Evolutionary conservation across 257 asterid species (phyloP), one percentile per base, ranked within the genome.

Genomic region (Cinchona pubescens): DNA sequence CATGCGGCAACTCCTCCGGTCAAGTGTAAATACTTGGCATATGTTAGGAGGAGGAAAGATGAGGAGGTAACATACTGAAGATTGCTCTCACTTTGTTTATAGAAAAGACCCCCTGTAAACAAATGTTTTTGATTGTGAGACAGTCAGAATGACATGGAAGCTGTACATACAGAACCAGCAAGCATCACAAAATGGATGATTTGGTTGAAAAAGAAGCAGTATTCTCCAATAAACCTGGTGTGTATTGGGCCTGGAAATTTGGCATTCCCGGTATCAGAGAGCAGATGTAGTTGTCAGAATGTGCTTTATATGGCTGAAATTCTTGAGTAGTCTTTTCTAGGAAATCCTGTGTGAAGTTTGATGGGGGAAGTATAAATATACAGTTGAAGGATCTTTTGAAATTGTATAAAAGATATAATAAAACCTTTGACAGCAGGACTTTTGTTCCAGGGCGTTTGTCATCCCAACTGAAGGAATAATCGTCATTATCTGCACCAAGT

Each of bases 31-130:
- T 90, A 88, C 53, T 88, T 90, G 77, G 96, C 92, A 35, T 91
- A 93, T 29, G 95, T 74, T 70, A 93, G 16, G 15, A 90, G 78
- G 66, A 93, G 96, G 73, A 93, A 87, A 45, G 86, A 76, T 68
- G 98, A 90, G 25, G 97, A 81, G 34, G 98, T 93, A 2, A 93
- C 98, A 12, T 91, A 88, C 53, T 93, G 97, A 74, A 93, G 93
- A 82, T 90, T 93, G 88, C 97, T 93, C 62, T 46, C 93, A 27
- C 88, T 84, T 75, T 45, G 82, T 76, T 86, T 88, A 79, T 82
- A 91, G 37, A 84, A 75, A 3, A 93, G 87, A 0, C 98, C 98
- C 29, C 97, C 97, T 92, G 40, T 18, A 13, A 21, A 60, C 30
- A 40, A 38, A n/a, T 55, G 25, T 55, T 55, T 11, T 55, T 55